Evolutionary conservation across 495 filamentous ascomycete species (phyloP).

Genomic region (Chaetomidium leptoderma): DNA sequence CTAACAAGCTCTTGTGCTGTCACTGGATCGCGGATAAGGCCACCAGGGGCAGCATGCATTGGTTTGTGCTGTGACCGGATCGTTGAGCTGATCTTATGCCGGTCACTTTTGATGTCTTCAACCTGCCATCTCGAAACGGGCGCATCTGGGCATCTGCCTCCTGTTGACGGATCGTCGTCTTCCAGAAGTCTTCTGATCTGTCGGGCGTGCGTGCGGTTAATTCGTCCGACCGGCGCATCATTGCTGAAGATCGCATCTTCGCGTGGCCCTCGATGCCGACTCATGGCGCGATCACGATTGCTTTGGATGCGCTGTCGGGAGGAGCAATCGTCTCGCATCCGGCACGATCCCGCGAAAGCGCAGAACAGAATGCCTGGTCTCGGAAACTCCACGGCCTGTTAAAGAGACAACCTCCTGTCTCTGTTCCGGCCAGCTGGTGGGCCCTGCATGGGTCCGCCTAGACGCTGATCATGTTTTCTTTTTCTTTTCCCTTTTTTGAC

Average conservation of each 20-base stretch:
- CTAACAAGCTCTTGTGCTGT: slow-evolving; percentile 32
- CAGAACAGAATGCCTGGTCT: background rate
- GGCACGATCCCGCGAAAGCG: slow-evolving; percentile 2
- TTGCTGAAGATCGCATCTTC: slow-evolving; percentile 22
- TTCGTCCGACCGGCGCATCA: slow-evolving; percentile 7
- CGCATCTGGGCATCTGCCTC: slow-evolving; percentile 1
- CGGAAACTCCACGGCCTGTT: background rate
- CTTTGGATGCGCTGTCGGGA: slow-evolving; percentile 29
- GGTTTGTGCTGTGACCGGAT: slow-evolving; percentile 48
- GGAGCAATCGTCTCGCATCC: slow-evolving; percentile 17
- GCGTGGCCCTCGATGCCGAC: slow-evolving; percentile 10
- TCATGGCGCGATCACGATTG: slow-evolving; percentile 17
- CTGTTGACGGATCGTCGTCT: slow-evolving; percentile 9
- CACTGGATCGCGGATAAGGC: slow-evolving; percentile 34
- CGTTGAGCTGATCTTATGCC: slow-evolving; percentile 48
- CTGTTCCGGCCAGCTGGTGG: background rate
- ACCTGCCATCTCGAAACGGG: slow-evolving; percentile 31
- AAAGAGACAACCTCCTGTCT: background rate
- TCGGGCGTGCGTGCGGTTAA: background rate
- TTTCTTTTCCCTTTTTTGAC: too few species aligned
- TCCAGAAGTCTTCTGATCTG: slow-evolving; percentile 32
- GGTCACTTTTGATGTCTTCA: slow-evolving; percentile 30
- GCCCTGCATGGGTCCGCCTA: too few species aligned
- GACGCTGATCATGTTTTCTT: too few species aligned
- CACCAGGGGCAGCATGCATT: slow-evolving; percentile 26